Percentiles rank a stretch among this genome's conserved stretches.
These are phyloP conservation scores for Cephaloascus albidus DNA, from an alignment of 805 yeast species.

Conservation along the genomic window DNA sequence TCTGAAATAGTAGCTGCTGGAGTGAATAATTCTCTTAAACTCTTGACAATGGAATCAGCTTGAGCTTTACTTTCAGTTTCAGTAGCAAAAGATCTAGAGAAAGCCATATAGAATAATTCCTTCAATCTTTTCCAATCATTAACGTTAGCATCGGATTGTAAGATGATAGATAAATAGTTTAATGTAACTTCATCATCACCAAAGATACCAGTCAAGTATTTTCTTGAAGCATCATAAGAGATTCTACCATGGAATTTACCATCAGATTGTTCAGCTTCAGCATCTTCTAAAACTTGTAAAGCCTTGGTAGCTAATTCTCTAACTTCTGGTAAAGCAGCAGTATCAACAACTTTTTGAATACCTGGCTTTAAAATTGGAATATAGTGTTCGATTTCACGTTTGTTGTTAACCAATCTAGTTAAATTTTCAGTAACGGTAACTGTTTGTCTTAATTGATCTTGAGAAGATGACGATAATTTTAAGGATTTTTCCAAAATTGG, in stretches of 20 bases:
- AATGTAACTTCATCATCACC: conserved; percentile 27
- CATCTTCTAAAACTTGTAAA: conserved; percentile 68
- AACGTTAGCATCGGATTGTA: conserved; percentile 60
- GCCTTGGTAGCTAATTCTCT: conserved; percentile 91
- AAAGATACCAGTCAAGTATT: conserved; percentile 24
- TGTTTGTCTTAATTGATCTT: conserved; percentile 94
- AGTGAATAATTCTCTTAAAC: conserved; percentile 45
- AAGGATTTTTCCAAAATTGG: conserved; percentile 89
- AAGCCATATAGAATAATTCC: conserved; percentile 40
- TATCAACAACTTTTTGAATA: conserved; percentile 74
- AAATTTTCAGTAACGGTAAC: conserved; percentile 93
- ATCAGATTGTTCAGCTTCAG: conserved; percentile 57
- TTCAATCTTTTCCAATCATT: conserved; percentile 59
- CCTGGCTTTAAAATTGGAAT: conserved; percentile 90
- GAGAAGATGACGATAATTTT: conserved; percentile 80
- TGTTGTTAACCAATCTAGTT: conserved; percentile 90
- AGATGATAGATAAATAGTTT: conserved; percentile 40
- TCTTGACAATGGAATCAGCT: conserved; percentile 33
- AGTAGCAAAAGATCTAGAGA: conserved; percentile 13
- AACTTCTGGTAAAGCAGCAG: conserved; percentile 94
- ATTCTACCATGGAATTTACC: conserved; percentile 76
- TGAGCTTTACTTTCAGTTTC: conserved; percentile 25
- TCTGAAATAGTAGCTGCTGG: conserved; percentile 46
- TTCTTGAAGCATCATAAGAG: conserved; percentile 40
- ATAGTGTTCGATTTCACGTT: conserved; percentile 79